phyloP scores from a whole-genome alignment of 2,329 filamentous ascomycete genomes.

The Fusarium sarcochroum region DNA sequence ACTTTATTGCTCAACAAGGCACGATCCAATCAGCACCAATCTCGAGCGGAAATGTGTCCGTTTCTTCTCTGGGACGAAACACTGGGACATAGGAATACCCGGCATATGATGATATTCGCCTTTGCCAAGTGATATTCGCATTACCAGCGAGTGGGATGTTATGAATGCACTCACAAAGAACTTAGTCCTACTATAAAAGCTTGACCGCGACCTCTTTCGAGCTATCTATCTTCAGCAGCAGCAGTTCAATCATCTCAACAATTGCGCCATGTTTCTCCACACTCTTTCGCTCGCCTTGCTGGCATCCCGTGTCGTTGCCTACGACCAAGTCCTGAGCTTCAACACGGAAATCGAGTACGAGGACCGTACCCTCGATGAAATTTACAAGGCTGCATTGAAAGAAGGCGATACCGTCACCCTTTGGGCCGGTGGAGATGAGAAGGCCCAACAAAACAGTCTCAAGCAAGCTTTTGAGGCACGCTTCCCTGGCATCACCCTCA shows the following conservation, averaged over 20 bases:
- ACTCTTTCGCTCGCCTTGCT: slow-evolving; percentile 20
- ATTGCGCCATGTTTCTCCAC: slow-evolving; percentile 21
- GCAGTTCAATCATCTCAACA: neutral
- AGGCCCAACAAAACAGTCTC: slow-evolving; percentile 55
- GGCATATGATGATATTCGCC: neutral
- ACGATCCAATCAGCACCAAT: neutral
- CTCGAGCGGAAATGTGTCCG: neutral
- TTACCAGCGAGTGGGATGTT: neutral
- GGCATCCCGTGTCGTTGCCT: slow-evolving; percentile 26
- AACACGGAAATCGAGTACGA: slow-evolving; percentile 52
- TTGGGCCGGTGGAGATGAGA: slow-evolving; percentile 64
- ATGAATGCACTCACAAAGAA: neutral
- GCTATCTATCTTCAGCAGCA: neutral
- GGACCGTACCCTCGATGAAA: slow-evolving; percentile 63
- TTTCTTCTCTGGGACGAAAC: neutral
- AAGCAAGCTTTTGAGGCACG: slow-evolving; percentile 60
- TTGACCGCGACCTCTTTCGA: neutral
- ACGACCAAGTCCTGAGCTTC: slow-evolving; percentile 38
- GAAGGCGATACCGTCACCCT: slow-evolving; percentile 62
- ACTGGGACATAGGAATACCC: neutral
- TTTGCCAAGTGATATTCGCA: neutral
- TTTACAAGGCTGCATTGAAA: slow-evolving; percentile 65
- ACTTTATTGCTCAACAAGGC: neutral
- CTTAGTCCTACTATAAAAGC: neutral
- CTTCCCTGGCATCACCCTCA: slow-evolving; percentile 65